Base-by-base conservation (phyloP, 345 rosid genomes). In the Excoecaria cochinchinensis region DNA sequence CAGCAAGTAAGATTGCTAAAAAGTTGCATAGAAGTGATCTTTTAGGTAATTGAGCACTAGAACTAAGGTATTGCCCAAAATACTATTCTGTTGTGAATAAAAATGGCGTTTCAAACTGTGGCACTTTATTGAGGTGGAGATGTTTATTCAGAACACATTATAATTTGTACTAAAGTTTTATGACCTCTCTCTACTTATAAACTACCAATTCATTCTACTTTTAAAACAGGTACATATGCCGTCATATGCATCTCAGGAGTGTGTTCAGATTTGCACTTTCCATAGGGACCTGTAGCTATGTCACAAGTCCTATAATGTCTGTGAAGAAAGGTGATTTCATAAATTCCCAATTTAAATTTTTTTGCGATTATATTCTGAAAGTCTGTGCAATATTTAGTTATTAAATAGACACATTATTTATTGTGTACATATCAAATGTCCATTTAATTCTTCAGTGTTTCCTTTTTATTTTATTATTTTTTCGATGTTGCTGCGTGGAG, bases 211-310 rank as follows among this genome's bases (percentile, higher is more conserved):
- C 0, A 58, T 69, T 42, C 69, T 77, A 67, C 64, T 70, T 47
- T 61, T 47, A 79, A 66, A 84, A 72, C 85, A 93, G 98, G 88
- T 89, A 73, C 78, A 58, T 82, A 64, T 84, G 84, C 73, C 84
- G 75, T 76, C 85, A 83, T 66, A 76, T 71, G 6, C 80, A 74
- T n/a, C 83, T 72, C 22, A 82, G 84, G 61, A 85, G 80, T 72
- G 83, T 47, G 48, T 67, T 74, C 75, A 84, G 80, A 74, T 82
- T 85, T 65, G 79, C 86, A 2, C 77, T 88, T 74, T 79, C 87
- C 84, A 71, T 76, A 60, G 89, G 87, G 71, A 84, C 67, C 67
- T 74, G 58, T 79, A 75, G 69, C 74, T 71, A 77, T 62, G 79
- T 77, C 59, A 70, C 56, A 74, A 87, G 78, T 67, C 85, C 88